phyloP scores from a whole-genome alignment of 1,284 basidiomycete species.

The Microstroma glucosiphilum region DNA sequence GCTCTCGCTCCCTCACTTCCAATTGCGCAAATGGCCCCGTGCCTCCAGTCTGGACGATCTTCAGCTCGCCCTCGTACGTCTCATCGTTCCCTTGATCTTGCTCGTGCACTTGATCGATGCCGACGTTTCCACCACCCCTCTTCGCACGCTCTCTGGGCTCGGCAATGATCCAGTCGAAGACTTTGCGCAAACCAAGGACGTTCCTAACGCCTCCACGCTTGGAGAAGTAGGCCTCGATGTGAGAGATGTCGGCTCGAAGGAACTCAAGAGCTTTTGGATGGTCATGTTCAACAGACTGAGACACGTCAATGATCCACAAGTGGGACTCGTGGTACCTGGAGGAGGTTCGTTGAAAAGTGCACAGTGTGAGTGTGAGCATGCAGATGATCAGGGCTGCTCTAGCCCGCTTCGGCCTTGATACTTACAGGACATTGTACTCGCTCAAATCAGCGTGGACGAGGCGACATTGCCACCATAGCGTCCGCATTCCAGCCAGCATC shows the following conservation, averaged over 20 bases:
- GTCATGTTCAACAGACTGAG: constrained; percentile 96
- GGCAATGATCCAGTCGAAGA: constrained; percentile 62
- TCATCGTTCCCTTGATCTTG: background rate
- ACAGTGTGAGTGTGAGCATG: background rate
- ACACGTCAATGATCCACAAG: constrained; percentile 94
- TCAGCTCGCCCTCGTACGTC: background rate
- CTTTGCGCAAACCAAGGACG: constrained; percentile 71
- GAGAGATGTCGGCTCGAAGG: constrained; percentile 81
- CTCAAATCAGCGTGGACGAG: constrained; percentile 96
- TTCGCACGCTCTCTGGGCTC: constrained; percentile 19
- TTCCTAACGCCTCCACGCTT: constrained; percentile 61
- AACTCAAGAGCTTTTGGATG: constrained; percentile 85
- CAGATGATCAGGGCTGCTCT: constrained; percentile 1
- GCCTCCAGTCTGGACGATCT: constrained; percentile 7
- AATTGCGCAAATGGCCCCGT: constrained; percentile 16
- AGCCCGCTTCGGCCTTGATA: constrained; percentile 30
- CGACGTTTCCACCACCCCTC: constrained; percentile 30
- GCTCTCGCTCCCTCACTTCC: constrained; percentile 6
- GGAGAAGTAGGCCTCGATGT: constrained; percentile 86
- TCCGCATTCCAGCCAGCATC: constrained; percentile 70
- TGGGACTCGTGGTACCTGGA: constrained; percentile 58
- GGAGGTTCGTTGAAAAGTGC: constrained; percentile 27
- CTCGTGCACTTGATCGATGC: constrained; percentile 30
- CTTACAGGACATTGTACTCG: constrained; percentile 93
- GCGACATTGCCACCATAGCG: constrained; percentile 81